Percentiles rank a stretch among this genome's conserved stretches.
phyloP scores from a whole-genome alignment of 306 rosid species.

The Arachis hypogaea region DNA sequence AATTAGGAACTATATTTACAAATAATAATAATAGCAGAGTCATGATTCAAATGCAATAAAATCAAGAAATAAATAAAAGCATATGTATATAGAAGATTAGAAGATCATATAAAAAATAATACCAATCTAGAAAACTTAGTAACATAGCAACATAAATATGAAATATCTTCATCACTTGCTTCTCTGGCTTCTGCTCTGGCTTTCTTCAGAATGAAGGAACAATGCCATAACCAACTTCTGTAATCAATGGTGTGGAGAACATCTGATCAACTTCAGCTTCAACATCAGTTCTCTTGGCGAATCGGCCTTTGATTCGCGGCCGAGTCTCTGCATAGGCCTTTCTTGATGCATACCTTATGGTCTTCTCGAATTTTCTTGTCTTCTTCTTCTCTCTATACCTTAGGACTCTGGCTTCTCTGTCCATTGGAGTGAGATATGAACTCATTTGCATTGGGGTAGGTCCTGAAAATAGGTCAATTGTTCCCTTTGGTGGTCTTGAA shows the following conservation, averaged over 20 bases:
- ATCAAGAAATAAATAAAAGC: conserved; percentile 41
- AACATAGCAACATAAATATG: conserved; percentile 23
- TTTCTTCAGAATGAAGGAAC: conserved; percentile 76
- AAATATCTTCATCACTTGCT: conserved; percentile 8
- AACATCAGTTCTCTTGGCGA: conserved; percentile 71
- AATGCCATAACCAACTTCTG: conserved; percentile 76
- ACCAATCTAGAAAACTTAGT: conserved; percentile 37
- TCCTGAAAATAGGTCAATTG: conserved; percentile 79
- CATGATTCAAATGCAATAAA: conserved; percentile 37
- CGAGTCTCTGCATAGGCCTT: conserved; percentile 97
- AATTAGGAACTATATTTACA: conserved; percentile 54
- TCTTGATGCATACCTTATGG: conserved; percentile 92
- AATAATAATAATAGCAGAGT: neutral
- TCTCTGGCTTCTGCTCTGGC: neutral
- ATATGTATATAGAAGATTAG: neutral
- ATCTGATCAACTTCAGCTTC: conserved; percentile 81
- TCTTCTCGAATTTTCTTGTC: conserved; percentile 88
- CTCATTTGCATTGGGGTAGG: conserved; percentile 57
- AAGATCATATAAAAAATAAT: conserved; percentile 43
- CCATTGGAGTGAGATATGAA: conserved; percentile 72
- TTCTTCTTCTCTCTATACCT: conserved; percentile 93
- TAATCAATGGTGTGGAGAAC: conserved; percentile 67
- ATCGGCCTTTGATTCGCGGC: conserved; percentile 92
- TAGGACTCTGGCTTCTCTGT: conserved; percentile 87
- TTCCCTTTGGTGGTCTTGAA: conserved; percentile 74